These are phyloP conservation scores for Phaseolus lunatus DNA, from an alignment of 306 rosid genomes.

Conservation along the genomic window DNA sequence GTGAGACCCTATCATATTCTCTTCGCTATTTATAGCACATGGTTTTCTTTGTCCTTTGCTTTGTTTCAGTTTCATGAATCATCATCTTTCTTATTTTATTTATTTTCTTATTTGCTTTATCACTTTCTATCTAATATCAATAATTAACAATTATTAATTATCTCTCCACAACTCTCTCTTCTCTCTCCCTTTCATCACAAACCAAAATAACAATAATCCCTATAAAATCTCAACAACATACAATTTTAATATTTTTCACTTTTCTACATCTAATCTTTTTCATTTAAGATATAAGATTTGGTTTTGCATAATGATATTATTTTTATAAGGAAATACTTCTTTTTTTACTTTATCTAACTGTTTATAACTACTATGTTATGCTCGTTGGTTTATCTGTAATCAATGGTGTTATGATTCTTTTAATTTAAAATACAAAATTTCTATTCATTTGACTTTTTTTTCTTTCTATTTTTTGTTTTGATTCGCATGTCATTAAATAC, in stretches of 20 bases:
- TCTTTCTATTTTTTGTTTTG: no score
- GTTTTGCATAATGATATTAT: background rate
- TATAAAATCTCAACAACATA: background rate
- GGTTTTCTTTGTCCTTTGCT: constrained; percentile 12
- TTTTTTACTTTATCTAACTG: background rate
- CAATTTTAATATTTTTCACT: background rate
- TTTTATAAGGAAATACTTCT: background rate
- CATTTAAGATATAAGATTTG: no score
- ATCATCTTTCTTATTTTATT: background rate
- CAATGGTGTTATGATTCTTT: background rate
- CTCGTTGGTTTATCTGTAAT: background rate
- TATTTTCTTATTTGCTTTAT: background rate
- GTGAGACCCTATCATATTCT: constrained; percentile 4
- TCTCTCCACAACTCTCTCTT: background rate
- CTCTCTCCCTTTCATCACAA: background rate
- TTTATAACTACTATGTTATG: background rate
- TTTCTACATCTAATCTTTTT: no score
- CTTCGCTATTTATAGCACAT: constrained; percentile 44
- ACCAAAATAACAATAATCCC: background rate
- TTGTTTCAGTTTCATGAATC: background rate
- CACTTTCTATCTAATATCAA: background rate
- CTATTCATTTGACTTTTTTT: background rate
- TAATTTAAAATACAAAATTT: background rate
- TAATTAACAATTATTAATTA: no score
- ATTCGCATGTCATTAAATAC: no score